Evolutionary conservation across 192 early-diverging fungal genomes (phyloP), one percentile per base, ranked within the genome.

Genomic region (Backusella circina): DNA sequence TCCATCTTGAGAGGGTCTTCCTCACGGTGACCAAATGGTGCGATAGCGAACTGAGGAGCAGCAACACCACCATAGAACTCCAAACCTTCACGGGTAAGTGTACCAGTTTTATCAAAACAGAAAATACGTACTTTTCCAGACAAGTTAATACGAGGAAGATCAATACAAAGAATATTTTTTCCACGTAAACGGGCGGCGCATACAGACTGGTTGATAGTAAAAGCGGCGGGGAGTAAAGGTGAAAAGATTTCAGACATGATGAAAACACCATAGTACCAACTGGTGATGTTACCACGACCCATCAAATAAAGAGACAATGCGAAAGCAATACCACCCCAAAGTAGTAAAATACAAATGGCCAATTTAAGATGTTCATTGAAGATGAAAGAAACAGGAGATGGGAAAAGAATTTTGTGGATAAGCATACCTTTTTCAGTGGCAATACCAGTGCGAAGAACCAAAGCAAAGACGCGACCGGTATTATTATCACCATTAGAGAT

Each of bases 71-170:
- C 92, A 67, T 79, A 82, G 70, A 88, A 93, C 77, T 93, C 88
- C 15, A 94, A 84, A 13, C 90, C 90, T 80, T 93, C 90, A 67
- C 87, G 87, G 3, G 92, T 94, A 64, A 94, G 82, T 21, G 93
- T 94, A 33, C 93, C 93, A 18, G 92, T 92, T 82, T 94, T 93
- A 77, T 93, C 93, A 50, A 93, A 93, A 79, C 88, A 90, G 67
- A 93, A 92, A n/a, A 93, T 86, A 33, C 87, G 89, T 26, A 92
- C 90, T 78, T 94, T 94, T 61, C 90, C 93, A 5, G 89, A 86
- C 74, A 93, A 71, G 23, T 89, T 91, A 76, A 94, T 92, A 44
- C 93, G 83, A 21, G 88, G 87, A 26, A 93, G 84, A 73, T 94
- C 92, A 21, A 93, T 88, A 75, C 92, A 92, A 67, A 88, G 84